Evolutionary conservation across 2,329 filamentous ascomycete genomes (phyloP).

Genomic region (Cadophora luteo-olivacea): DNA sequence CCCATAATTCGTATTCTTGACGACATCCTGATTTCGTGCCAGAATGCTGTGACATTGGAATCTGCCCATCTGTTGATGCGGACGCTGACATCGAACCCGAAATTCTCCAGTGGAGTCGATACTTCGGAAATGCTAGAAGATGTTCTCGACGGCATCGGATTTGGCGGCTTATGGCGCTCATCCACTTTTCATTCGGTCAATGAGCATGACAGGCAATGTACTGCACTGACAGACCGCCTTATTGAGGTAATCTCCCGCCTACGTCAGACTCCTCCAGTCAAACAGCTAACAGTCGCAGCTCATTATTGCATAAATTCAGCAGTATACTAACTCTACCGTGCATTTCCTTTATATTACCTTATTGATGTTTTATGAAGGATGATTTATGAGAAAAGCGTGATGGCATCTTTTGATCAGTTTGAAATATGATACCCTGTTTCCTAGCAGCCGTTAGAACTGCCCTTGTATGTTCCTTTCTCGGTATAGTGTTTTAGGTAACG

Average conservation of each 20-base stretch:
- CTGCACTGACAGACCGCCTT: constrained; percentile 34
- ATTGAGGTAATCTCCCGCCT: constrained; percentile 30
- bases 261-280: not conserved
- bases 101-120: constrained; percentile 56
- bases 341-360: not conserved
- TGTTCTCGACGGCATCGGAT: constrained; percentile 65
- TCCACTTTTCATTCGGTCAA: constrained; percentile 43
- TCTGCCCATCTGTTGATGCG: constrained; percentile 66
- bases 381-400: constrained; percentile 29
- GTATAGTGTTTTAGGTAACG: not conserved
- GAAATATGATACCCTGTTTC: constrained; percentile 33
- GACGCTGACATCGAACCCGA: constrained; percentile 60
- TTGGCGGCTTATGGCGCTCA: constrained; percentile 65
- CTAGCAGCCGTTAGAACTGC: not conserved
- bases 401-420: constrained; percentile 13
- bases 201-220: constrained; percentile 44
- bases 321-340: too few species aligned
- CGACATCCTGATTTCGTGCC: constrained; percentile 64
- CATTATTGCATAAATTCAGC: constrained; percentile 31
- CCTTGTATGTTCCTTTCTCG: not conserved
- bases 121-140: constrained; percentile 57
- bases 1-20: constrained; percentile 65
- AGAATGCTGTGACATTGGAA: constrained; percentile 64
- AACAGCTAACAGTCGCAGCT: constrained; percentile 27
- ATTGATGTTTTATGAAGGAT: constrained; percentile 26